Evolutionary conservation across 164 flowering plant species (phyloP).

Genomic region (Tinospora cordifolia): DNA sequence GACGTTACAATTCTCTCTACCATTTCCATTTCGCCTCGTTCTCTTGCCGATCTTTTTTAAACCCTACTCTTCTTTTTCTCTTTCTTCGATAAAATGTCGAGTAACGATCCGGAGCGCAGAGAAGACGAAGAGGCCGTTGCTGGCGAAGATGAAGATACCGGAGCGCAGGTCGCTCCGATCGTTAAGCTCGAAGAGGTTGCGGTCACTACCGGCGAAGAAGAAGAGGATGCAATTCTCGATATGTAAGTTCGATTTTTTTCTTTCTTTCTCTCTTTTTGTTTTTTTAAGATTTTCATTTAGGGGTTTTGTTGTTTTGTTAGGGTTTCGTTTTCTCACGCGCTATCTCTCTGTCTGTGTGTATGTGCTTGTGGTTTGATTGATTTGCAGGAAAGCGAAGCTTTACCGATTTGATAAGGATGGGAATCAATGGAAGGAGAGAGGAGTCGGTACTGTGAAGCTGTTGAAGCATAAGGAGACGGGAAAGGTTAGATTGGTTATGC

Average conservation of each 20-base stretch:
- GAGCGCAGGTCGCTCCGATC: constrained; percentile 85
- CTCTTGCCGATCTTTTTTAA: too few relatives aligned
- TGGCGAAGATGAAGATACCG: constrained; percentile 80
- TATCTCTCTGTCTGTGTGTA: not conserved
- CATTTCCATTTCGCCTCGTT: too few relatives aligned
- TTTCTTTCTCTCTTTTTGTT: not conserved
- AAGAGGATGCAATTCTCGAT: constrained; percentile 64
- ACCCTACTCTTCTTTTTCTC: not conserved
- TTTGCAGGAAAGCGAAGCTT: constrained; percentile 34
- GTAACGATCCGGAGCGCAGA: constrained; percentile 38
- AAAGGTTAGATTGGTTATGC: constrained; percentile 33
- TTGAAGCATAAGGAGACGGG: constrained; percentile 36
- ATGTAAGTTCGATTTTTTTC: constrained; percentile 24
- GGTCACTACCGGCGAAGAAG: constrained; percentile 77
- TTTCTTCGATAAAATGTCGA: constrained; percentile 25
- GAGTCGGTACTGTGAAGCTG: constrained; percentile 34
- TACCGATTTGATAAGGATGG: constrained; percentile 35
- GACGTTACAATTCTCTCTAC: too few relatives aligned
- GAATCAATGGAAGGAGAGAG: constrained; percentile 43
- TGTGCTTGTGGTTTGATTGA: not conserved
- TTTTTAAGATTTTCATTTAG: constrained; percentile 4
- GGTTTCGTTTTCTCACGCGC: not conserved
- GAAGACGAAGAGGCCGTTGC: constrained; percentile 46
- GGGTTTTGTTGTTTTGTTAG: not conserved
- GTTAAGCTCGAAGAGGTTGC: constrained; percentile 76